Evolutionary conservation across 2,329 filamentous ascomycete genomes (phyloP), one percentile per base, ranked within the genome.

Genomic region (Parastagonospora avenae): DNA sequence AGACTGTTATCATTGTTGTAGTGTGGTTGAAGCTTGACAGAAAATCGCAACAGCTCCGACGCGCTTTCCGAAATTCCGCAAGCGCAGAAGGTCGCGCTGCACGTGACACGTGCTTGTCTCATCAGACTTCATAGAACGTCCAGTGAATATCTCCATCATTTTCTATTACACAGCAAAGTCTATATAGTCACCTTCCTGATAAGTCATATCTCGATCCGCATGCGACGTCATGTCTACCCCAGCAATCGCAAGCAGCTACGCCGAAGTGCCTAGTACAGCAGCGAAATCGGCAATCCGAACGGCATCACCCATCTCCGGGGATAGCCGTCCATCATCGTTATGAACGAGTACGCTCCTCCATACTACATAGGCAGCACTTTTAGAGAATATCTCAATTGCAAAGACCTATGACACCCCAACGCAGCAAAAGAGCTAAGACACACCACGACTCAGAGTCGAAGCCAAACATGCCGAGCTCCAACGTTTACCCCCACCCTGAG

Each of bases 401-500:
- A 36, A 8, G 6, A 12, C 16, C 7, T 29, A 63, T 64, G 57
- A 35, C 45, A 38, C 46, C 44, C 29, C 44, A 52, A 50, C 52
- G 55, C 48, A 60, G 52, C 44, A 60, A 58, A 46, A 53, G 49
- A 27, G 46, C 47, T 28, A 55, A 56, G 42, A 42, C 16, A 35
- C 37, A 52, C 19, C 52, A 54, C 36, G 28, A 54, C 14, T 19
- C 47, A 36, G 33, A 48, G 30, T 38, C 44, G 42, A 36, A 42
- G 15, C 30, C 44, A 41, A 57, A 42, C 38, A 63, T 63, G 54
- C 19, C 19, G 19, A 50, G 54, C 27, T 43, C 58, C 42, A 72
- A 82, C 46, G 73, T 85, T 44, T 82, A 82, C 57, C 76, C 81
- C 28, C 74, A 77, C 46, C 66, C 67, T 16, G 75, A 81, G 38